These are phyloP conservation scores for Nemania sp. DNA, from an alignment of 2,329 filamentous ascomycete genomes.

Conservation along the genomic window DNA sequence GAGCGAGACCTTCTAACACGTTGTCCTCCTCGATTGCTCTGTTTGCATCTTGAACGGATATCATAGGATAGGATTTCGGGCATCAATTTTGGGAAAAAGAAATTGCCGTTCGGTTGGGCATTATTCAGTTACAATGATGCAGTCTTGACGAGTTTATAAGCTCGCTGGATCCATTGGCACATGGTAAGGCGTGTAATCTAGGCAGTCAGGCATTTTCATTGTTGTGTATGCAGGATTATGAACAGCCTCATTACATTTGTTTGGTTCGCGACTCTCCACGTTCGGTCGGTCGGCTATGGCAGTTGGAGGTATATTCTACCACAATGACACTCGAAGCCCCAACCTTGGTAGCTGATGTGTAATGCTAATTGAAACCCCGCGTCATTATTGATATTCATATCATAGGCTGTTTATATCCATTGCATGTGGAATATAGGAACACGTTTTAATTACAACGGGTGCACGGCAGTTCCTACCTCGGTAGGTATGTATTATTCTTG, in stretches of 20 bases:
- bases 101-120: background rate
- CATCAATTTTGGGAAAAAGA: background rate
- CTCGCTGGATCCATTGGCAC: background rate
- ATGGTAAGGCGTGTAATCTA: too few species aligned
- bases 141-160: background rate
- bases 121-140: background rate
- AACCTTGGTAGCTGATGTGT: too few species aligned
- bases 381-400: too few species aligned
- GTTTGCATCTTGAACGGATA: background rate
- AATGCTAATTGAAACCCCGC: too few species aligned
- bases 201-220: too few species aligned
- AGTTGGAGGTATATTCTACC: background rate
- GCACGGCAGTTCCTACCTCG: too few species aligned
- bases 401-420: too few species aligned
- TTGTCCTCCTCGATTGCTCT: background rate
- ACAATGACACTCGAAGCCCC: too few species aligned
- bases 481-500: background rate
- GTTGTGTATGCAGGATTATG: background rate
- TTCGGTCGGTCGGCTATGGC: background rate
- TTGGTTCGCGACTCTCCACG: background rate
- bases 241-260: background rate
- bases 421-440: too few species aligned
- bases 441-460: background rate
- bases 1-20: constrained; percentile 13
- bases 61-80: constrained; percentile 27